Conservation (phyloP, 768 basidiomycete species). For the Lactarius hengduanensis region DNA sequence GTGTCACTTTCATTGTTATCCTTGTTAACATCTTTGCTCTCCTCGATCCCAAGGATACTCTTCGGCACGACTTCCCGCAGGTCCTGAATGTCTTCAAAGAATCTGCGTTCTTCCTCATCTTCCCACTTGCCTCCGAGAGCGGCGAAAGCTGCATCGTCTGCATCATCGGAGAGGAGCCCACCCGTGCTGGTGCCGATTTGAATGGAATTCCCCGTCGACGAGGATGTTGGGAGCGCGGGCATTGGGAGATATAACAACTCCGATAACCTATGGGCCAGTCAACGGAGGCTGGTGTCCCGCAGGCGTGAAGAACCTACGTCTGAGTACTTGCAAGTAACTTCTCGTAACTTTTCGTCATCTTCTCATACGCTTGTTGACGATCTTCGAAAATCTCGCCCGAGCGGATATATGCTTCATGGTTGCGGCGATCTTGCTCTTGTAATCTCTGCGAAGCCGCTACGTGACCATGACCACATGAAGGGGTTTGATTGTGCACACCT, state of each 20-base stretch:
- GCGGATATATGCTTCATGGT: constrained; percentile 98
- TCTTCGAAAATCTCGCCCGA: constrained; percentile 99
- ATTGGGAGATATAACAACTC: constrained; percentile 84
- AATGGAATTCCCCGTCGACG: constrained; percentile 81
- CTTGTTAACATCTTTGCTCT: constrained; percentile 37
- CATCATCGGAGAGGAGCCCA: constrained; percentile 49
- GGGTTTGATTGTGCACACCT: constrained; percentile 46
- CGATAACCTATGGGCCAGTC: constrained; percentile 58
- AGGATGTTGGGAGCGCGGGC: constrained; percentile 78
- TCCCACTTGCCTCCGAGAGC: constrained; percentile 87
- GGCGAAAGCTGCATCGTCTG: constrained; percentile 49
- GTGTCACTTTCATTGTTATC: constrained; percentile 43
- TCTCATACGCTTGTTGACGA: constrained; percentile 97
- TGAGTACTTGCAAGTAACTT: constrained; percentile 87
- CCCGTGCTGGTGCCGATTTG: constrained; percentile 57
- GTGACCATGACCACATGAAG: not conserved
- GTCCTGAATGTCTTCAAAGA: constrained; percentile 92
- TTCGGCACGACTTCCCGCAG: constrained; percentile 89
- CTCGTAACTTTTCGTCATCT: constrained; percentile 96
- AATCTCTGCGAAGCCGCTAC: constrained; percentile 56
- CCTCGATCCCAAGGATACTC: constrained; percentile 73
- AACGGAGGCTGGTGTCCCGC: not conserved
- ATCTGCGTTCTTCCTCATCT: constrained; percentile 93
- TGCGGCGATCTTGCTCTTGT: constrained; percentile 94
- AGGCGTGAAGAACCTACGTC: constrained; percentile 49